Evolutionary conservation across 257 asterid species (phyloP).

Genomic region (Rhazya stricta): DNA sequence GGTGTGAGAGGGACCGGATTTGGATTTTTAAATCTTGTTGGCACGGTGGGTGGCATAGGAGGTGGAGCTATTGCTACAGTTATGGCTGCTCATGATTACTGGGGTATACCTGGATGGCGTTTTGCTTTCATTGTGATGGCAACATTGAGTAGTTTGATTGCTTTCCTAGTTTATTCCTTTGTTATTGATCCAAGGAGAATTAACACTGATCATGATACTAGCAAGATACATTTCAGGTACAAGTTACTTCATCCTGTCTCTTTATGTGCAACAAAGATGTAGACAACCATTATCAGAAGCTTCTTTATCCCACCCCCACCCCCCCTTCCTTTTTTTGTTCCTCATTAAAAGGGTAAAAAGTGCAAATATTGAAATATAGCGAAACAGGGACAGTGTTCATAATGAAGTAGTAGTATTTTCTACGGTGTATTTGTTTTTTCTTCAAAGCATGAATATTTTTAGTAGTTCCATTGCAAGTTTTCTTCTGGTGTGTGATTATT

Average conservation of each 20-base stretch:
- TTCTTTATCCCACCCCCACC: neutral
- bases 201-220: slow-evolving; percentile 26
- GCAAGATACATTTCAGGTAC: slow-evolving; percentile 54
- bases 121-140: slow-evolving; percentile 77
- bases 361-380: neutral
- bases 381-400: neutral
- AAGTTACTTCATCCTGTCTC: slow-evolving; percentile 5
- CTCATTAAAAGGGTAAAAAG: neutral
- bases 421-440: neutral
- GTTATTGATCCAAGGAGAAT: slow-evolving; percentile 71
- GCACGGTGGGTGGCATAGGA: slow-evolving; percentile 91
- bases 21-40: slow-evolving; percentile 79
- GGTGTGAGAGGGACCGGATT: slow-evolving; percentile 84
- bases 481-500: slow-evolving; percentile 7
- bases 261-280: neutral
- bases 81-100: slow-evolving; percentile 74
- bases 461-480: neutral
- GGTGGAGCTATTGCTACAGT: slow-evolving; percentile 97
- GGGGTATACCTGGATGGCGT: slow-evolving; percentile 96
- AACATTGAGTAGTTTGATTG: slow-evolving; percentile 66
- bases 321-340: neutral
- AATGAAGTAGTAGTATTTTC: neutral
- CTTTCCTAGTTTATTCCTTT: slow-evolving; percentile 64
- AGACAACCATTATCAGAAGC: neutral
- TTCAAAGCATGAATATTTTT: neutral